Evolutionary conservation across 345 rosid species (phyloP).

Genomic region (Pistacia vera): DNA sequence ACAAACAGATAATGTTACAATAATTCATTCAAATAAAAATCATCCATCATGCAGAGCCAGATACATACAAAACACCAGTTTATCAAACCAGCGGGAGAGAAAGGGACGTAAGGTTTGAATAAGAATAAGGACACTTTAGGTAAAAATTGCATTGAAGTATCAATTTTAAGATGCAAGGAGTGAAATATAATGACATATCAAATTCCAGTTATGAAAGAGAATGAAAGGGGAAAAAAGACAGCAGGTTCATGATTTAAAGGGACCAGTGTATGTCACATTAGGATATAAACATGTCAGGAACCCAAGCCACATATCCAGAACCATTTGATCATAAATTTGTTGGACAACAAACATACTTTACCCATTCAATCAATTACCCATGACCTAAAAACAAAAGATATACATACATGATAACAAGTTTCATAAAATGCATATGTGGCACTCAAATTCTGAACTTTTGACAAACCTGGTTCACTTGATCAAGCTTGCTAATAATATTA

Average conservation of each 20-base stretch:
- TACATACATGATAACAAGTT: not conserved
- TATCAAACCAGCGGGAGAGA: not conserved
- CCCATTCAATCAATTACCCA: not conserved
- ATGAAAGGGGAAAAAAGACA: not conserved
- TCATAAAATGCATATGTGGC: not conserved
- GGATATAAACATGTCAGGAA: not conserved
- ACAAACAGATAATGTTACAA: conserved; percentile 3
- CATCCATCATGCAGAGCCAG: not conserved
- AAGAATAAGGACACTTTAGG: not conserved
- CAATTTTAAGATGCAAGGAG: not conserved
- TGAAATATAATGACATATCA: too few relatives aligned
- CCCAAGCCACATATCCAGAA: not conserved
- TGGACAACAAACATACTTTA: not conserved
- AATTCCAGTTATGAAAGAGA: not conserved
- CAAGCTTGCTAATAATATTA: conserved; percentile 66
- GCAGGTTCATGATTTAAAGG: not conserved
- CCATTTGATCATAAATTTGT: not conserved
- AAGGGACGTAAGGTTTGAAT: not conserved
- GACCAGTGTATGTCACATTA: not conserved
- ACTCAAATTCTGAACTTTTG: not conserved
- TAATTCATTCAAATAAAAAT: not conserved
- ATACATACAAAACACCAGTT: not conserved
- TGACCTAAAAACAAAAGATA: not conserved
- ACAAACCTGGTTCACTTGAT: conserved; percentile 68
- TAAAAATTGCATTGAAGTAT: not conserved